phyloP scores from a whole-genome alignment of 306 rosid species.

The Prinsepia uniflora region DNA sequence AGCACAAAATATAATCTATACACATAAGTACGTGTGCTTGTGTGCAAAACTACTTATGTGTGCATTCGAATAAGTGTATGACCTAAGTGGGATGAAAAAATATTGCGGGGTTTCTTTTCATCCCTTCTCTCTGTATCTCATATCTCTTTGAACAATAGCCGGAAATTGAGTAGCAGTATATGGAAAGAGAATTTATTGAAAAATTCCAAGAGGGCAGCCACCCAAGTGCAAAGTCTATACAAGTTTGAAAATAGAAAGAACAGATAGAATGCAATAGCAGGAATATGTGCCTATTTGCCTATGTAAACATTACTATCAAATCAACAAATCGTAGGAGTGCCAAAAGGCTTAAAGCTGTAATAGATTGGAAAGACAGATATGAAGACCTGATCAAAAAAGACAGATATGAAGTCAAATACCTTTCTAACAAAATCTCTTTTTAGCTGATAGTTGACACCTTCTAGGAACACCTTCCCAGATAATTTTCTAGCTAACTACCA shows the following conservation, averaged over 20 bases:
- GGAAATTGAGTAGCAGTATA: not conserved
- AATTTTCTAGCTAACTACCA: slow-evolving; percentile 59
- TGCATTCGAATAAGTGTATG: not conserved
- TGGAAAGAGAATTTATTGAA: not conserved
- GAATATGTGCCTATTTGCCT: not conserved
- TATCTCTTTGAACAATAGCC: not conserved
- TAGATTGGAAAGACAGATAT: not conserved
- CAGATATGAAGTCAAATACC: slow-evolving; percentile 36
- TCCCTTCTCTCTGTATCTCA: not conserved
- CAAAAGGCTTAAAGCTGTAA: not conserved
- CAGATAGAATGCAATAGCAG: not conserved
- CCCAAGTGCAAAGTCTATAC: not conserved
- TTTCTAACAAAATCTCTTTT: slow-evolving; percentile 74
- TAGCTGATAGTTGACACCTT: slow-evolving; percentile 90
- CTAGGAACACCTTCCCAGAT: slow-evolving; percentile 70
- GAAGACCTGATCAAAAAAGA: too few species aligned
- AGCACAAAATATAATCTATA: not conserved
- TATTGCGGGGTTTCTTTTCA: not conserved
- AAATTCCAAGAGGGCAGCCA: not conserved
- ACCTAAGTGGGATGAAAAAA: not conserved
- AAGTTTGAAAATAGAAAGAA: not conserved
- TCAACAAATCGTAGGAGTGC: not conserved
- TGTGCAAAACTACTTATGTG: too few species aligned
- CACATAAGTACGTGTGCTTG: not conserved
- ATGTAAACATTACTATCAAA: not conserved